Base-by-base conservation (phyloP, 495 filamentous ascomycete genomes). In the Penicillium herquei region DNA sequence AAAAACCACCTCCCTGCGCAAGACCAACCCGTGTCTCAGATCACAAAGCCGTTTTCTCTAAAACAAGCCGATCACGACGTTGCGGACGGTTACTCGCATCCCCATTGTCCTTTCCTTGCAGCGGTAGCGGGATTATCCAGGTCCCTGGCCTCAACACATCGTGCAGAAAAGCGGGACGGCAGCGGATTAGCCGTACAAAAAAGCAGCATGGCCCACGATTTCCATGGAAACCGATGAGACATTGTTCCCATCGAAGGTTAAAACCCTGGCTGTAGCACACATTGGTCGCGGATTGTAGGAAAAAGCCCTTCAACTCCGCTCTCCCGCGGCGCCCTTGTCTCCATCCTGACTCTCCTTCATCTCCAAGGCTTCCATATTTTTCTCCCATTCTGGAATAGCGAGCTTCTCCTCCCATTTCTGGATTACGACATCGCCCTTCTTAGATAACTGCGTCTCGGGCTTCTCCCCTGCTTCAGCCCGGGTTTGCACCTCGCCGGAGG, bases 361-460 rank as follows among this genome's bases (percentile, higher is more conserved):
- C 57, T 79, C 74, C 43, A 76, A 51, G 3, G 63, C 65, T 43
- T 75, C 73, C 71, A 76, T 75, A 54, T 76, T 77, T 58, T 73
- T 71, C 50, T 76, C 73, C 73, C 73, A 76, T 30, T 58, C 57
- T 34, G 70, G 61, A 39, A 82, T 66, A 14, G 51, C 59, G 40
- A 85, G 70, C 47, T 70, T 78, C 40, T 71, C 73, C 52, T 83
- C 73, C 75, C 85, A 81, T 48, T 56, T 66, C 50, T 72, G 73
- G 11, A 86, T 66, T 12, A 75, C 64, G 32, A 42, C 42, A 54
- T 78, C 71, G 3, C 71, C 75, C 52, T 67, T 69, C 59, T 26
- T 47, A 54, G 43, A 52, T 16, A 63, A 61, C 55, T 50, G 63
- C 39, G 9, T 51, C 65, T 64, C 69, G 10, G 61, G 72, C 43